These are phyloP conservation scores for Monosporascus sp. DNA, from an alignment of 2,329 filamentous ascomycete species.

Conservation along the genomic window DNA sequence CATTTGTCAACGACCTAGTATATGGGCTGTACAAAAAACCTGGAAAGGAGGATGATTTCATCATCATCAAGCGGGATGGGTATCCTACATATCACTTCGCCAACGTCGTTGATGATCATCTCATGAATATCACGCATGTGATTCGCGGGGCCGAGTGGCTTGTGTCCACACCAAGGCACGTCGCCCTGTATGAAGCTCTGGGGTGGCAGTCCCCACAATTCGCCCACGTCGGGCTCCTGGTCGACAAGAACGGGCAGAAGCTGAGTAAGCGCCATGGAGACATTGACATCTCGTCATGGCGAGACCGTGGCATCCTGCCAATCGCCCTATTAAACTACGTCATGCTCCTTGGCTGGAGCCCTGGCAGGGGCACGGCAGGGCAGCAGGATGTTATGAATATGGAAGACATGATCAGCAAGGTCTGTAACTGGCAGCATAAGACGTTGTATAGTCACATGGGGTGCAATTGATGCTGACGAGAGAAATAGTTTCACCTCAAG, in stretches of 20 bases:
- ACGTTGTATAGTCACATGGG: background rate
- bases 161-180: slow-evolving; percentile 75
- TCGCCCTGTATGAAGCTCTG: slow-evolving; percentile 70
- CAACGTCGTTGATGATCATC: slow-evolving; percentile 92
- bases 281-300: slow-evolving; percentile 46
- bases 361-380: slow-evolving; percentile 25
- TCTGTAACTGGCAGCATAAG: slow-evolving; percentile 32
- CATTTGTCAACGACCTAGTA: slow-evolving; percentile 69
- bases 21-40: slow-evolving; percentile 63
- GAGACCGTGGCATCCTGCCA: slow-evolving; percentile 40
- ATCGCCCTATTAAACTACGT: slow-evolving; percentile 69
- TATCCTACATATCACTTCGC: slow-evolving; percentile 95
- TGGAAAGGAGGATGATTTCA: slow-evolving; percentile 67
- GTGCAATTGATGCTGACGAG: background rate
- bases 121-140: slow-evolving; percentile 94
- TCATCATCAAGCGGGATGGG: slow-evolving; percentile 86
- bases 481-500: slow-evolving; percentile 66
- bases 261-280: slow-evolving; percentile 77
- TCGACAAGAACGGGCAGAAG: slow-evolving; percentile 65
- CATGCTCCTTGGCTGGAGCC: slow-evolving; percentile 78
- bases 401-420: slow-evolving; percentile 63
- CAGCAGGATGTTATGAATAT: slow-evolving; percentile 68
- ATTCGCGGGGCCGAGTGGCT: slow-evolving; percentile 96
- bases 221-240: slow-evolving; percentile 73
- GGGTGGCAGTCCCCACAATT: slow-evolving; percentile 69